Evolutionary conservation across 108 stramenopile genomes (phyloP).

Genomic region (Pseudonitzschia pungens): DNA sequence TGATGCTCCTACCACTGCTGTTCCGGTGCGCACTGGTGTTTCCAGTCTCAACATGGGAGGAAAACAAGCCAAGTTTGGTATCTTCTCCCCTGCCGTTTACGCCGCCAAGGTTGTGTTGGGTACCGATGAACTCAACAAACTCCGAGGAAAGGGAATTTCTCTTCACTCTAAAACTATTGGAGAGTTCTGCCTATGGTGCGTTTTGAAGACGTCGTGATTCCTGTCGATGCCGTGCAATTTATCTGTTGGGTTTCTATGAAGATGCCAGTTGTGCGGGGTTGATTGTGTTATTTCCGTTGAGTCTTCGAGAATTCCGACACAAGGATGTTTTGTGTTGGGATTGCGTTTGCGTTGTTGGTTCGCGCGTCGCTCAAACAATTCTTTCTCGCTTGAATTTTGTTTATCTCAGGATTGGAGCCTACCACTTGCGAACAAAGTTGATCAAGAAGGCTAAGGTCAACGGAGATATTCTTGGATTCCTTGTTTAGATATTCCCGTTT

Average conservation of each 20-base stretch:
- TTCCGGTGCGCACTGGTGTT: slow-evolving; percentile 27
- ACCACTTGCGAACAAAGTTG: slow-evolving; percentile 84
- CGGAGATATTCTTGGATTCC: slow-evolving; percentile 94
- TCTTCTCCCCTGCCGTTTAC: slow-evolving; percentile 97
- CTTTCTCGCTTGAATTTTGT: not conserved
- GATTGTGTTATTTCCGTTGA: no score
- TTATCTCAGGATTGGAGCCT: slow-evolving; percentile 63
- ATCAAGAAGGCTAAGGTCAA: slow-evolving; percentile 94
- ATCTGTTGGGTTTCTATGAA: no score
- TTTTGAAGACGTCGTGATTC: not conserved
- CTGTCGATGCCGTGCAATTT: no score
- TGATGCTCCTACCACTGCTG: slow-evolving; percentile 23
- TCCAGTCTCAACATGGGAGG: slow-evolving; percentile 70
- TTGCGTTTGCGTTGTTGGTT: no score
- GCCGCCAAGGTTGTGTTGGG: slow-evolving; percentile 90
- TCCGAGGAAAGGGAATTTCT: slow-evolving; percentile 90
- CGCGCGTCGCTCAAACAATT: no score
- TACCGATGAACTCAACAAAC: slow-evolving; percentile 75
- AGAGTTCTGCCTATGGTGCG: slow-evolving; percentile 86
- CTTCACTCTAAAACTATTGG: slow-evolving; percentile 92
- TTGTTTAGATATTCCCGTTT: slow-evolving; percentile 62
- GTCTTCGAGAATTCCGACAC: no score
- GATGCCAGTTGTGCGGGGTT: no score
- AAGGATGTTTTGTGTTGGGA: no score
- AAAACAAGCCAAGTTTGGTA: slow-evolving; percentile 89